Conservation (phyloP, 2,329 filamentous ascomycete species). For the Aspergillus quadrilineatus region DNA sequence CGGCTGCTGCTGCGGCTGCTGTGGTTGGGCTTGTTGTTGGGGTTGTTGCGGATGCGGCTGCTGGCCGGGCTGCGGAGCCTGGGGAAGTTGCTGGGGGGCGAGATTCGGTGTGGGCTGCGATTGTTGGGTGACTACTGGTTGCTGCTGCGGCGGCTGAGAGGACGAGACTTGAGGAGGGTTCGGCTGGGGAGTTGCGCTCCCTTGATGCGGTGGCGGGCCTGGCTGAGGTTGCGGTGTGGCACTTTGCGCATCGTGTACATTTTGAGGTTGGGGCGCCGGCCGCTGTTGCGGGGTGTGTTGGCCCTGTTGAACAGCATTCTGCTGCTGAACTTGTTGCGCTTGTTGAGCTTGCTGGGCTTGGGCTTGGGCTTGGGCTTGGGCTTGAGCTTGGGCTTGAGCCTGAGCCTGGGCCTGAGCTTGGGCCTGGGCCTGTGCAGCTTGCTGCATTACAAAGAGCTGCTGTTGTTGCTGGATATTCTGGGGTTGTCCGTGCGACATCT, state of each 20-base stretch:
- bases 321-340: slow-evolving; percentile 32
- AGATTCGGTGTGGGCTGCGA: slow-evolving; percentile 38
- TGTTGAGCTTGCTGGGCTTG: slow-evolving; percentile 34
- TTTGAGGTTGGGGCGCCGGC: slow-evolving; percentile 42
- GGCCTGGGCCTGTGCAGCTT: slow-evolving; percentile 26
- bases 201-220: slow-evolving; percentile 38
- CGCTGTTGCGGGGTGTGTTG: slow-evolving; percentile 45
- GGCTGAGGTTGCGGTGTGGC: slow-evolving; percentile 47
- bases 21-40: slow-evolving; percentile 28
- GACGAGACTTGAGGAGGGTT: slow-evolving; percentile 32
- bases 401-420: slow-evolving; percentile 25
- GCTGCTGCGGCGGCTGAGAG: slow-evolving; percentile 36
- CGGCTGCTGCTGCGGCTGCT: slow-evolving; percentile 27
- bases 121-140: slow-evolving; percentile 36
- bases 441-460: slow-evolving; percentile 38
- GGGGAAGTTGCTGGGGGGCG: slow-evolving; percentile 38
- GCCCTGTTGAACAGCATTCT: slow-evolving; percentile 33
- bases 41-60: slow-evolving; percentile 34
- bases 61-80: slow-evolving; percentile 35
- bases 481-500: slow-evolving; percentile 42
- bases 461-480: slow-evolving; percentile 47
- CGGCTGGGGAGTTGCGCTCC: slow-evolving; percentile 40
- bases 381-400: slow-evolving; percentile 33
- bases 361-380: slow-evolving; percentile 27
- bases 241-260: slow-evolving; percentile 42